Base-by-base conservation (phyloP, 805 yeast species). In the Saturnispora quitensis region DNA sequence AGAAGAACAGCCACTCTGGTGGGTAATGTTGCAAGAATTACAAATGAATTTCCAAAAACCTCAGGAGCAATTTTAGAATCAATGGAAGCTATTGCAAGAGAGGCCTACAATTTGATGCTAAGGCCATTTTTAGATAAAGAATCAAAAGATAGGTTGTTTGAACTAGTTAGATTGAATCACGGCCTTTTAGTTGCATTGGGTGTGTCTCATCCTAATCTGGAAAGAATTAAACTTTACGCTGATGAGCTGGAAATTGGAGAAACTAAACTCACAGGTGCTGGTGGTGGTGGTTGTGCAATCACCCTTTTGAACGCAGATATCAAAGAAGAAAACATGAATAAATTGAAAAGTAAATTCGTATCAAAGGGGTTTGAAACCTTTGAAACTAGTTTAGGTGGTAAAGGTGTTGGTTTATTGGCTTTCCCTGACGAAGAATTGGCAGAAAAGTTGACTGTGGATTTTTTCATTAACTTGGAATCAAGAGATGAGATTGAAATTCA, bases 281-380 rank as follows among this genome's bases (percentile, higher is more conserved):
- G 99, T 35, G 99, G 99, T 20, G 99, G 99, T 48, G 99, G 99
- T 2, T 93, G 99, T 72, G 96, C 98, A 10, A 84, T 93, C 51
- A 93, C 98, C 0, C 68, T 93, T 38, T 72, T 90, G 15, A 71
- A 77, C 46, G 80, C 76, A 40, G 72, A 70, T 2, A 66, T 67
- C 24, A 61, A 69, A 34, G 57, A 60, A 15, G 58, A 60, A 7
- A 61, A 58, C 18, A 58, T 74, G 35, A 65, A 70, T 10, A 62
- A 68, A 4, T 73, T 75, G 22, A 64, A 66, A 5, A 40, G 50
- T 1, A 68, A 67, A 52, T 74, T 77, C 47, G 63, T 63, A 2
- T 55, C 60, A 0, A 69, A 73, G 47, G 86, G 87, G 0, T 90
- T 77, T 64, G 86, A 84, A 62, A 80, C 89, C 10, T 89, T 80